These are phyloP conservation scores for Diospyros lotus DNA, from an alignment of 148 eudicot genomes.

Conservation along the genomic window DNA sequence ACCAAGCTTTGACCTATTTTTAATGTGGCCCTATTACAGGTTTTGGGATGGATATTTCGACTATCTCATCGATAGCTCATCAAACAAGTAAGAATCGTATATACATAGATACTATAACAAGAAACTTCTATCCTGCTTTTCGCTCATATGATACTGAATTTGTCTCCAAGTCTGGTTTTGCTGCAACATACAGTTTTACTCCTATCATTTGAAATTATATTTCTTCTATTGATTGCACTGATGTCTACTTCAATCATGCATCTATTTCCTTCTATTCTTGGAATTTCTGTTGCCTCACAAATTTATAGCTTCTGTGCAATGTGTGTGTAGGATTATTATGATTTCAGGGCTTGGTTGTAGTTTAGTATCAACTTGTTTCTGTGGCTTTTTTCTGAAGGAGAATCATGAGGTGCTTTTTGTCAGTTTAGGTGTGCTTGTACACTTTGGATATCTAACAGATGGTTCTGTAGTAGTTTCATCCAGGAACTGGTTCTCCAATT, in stretches of 20 bases:
- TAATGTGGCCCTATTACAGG: conserved; percentile 38
- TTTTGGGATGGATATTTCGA: conserved; percentile 99
- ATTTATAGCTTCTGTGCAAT: neutral
- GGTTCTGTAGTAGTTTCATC: neutral
- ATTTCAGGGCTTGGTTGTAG: neutral
- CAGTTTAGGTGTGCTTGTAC: neutral
- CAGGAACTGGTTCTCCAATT: neutral
- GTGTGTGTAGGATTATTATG: neutral
- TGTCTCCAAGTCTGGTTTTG: neutral
- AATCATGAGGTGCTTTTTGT: neutral
- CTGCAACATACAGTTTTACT: neutral
- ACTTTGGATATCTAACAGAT: neutral
- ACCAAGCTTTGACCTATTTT: conserved; percentile 11
- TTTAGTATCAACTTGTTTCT: neutral
- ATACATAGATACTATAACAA: neutral
- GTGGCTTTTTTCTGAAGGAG: neutral
- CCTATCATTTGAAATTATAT: neutral
- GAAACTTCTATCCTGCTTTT: neutral
- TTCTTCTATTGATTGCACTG: neutral
- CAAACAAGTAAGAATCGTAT: conserved; percentile 68
- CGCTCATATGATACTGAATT: neutral
- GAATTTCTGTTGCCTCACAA: neutral
- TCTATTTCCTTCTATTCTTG: conserved; percentile 1
- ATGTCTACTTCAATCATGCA: neutral
- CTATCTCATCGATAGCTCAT: conserved; percentile 80